phyloP scores from a whole-genome alignment of 1,284 basidiomycete genomes.

The Rhodotorula sp. region DNA sequence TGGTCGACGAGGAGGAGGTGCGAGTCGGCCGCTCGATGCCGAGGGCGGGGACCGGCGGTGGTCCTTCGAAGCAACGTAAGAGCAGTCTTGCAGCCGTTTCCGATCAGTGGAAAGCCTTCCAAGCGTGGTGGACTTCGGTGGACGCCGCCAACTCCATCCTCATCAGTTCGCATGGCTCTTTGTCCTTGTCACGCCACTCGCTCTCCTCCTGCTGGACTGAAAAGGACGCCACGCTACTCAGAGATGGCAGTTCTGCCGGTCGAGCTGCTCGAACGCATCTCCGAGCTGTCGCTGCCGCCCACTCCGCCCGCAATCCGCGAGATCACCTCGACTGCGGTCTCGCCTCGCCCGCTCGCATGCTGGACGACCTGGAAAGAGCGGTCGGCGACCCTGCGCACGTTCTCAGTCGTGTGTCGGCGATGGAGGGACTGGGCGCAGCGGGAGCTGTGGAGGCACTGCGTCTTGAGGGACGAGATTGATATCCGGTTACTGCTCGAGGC shows the following conservation, averaged over 20 bases:
- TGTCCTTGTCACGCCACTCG: too few relatives aligned
- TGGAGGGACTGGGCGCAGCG: slow-evolving; percentile 1
- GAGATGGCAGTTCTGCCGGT: too few relatives aligned
- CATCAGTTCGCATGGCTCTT: too few relatives aligned
- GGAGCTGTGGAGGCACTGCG: not conserved
- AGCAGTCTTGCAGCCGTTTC: not conserved
- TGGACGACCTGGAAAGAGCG: not conserved
- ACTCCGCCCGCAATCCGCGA: too few relatives aligned
- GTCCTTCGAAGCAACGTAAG: too few relatives aligned
- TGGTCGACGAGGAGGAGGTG: not conserved
- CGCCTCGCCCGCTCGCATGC: not conserved
- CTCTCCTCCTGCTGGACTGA: too few relatives aligned
- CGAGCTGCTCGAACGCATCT: too few relatives aligned
- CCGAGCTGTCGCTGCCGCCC: too few relatives aligned
- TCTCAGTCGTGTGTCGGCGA: not conserved
- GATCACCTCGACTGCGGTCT: not conserved
- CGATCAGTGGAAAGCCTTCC: too few relatives aligned
- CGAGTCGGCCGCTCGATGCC: not conserved
- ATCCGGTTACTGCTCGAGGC: not conserved
- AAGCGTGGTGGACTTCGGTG: too few relatives aligned
- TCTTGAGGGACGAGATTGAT: not conserved
- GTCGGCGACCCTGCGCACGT: not conserved
- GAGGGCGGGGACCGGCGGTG: not conserved
- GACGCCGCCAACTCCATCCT: too few relatives aligned
- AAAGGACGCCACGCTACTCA: too few relatives aligned